phyloP scores from a whole-genome alignment of 192 early-diverging fungal species.

The Endogone sp. region DNA sequence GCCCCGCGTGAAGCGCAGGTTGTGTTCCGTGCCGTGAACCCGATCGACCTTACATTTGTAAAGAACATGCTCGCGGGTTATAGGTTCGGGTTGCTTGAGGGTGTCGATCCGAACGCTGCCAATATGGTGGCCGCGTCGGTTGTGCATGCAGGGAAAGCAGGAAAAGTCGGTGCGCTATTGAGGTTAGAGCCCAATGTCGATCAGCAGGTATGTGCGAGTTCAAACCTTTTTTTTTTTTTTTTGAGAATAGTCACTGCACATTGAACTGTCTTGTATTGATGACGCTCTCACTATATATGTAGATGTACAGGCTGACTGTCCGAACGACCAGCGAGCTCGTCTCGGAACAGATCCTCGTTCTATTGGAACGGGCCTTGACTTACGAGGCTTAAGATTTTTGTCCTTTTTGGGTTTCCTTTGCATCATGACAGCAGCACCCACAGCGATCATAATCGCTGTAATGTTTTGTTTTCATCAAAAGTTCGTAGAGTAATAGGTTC shows the following conservation, averaged over 20 bases:
- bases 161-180: slow-evolving; percentile 88
- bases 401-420: background rate
- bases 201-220: slow-evolving; percentile 61
- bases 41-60: slow-evolving; percentile 48
- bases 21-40: slow-evolving; percentile 49
- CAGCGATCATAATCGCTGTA: background rate
- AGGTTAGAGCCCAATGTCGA: slow-evolving; percentile 84
- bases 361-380: slow-evolving; percentile 36
- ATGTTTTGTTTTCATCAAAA: background rate
- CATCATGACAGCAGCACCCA: background rate
- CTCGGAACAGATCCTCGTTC: slow-evolving; percentile 46
- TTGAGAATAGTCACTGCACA: too few relatives aligned
- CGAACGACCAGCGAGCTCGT: slow-evolving; percentile 81
- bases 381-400: slow-evolving; percentile 4
- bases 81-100: slow-evolving; percentile 71
- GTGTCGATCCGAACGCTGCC: slow-evolving; percentile 83
- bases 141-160: slow-evolving; percentile 63
- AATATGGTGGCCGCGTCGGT: slow-evolving; percentile 92
- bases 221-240: too few relatives aligned
- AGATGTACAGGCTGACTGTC: slow-evolving; percentile 90
- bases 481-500: background rate
- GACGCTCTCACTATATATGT: background rate
- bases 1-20: slow-evolving; percentile 76
- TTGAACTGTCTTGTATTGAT: slow-evolving; percentile 5
- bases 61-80: slow-evolving; percentile 60